These are phyloP conservation scores for Suillus ampliporus DNA, from an alignment of 768 basidiomycete genomes.

Conservation along the genomic window DNA sequence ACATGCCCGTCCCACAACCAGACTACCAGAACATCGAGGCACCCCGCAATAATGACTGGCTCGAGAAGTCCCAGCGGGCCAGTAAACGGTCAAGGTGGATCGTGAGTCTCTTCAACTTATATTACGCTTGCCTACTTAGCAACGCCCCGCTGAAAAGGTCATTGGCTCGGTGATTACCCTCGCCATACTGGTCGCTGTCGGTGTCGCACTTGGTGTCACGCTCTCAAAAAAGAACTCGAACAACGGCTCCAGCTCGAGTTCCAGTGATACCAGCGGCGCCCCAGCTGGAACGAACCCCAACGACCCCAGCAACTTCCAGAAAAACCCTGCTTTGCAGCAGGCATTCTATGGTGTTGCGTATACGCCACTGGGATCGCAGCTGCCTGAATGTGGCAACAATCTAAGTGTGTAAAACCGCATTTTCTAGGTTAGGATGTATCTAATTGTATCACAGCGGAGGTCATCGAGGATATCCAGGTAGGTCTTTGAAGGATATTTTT, in stretches of 20 bases:
- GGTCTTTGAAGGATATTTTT: constrained; percentile 17
- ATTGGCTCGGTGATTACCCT: constrained; percentile 54
- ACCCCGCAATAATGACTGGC: constrained; percentile 45
- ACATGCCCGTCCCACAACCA: constrained; percentile 20
- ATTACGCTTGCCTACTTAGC: constrained; percentile 3
- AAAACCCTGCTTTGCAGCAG: constrained; percentile 69
- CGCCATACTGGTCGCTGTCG: constrained; percentile 58
- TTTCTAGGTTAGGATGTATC: constrained; percentile 7
- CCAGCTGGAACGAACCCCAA: constrained; percentile 48
- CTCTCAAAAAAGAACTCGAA: constrained; percentile 57
- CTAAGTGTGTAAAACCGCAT: constrained; percentile 36
- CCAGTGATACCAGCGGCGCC: constrained; percentile 24
- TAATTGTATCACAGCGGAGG: constrained; percentile 44
- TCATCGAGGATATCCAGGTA: constrained; percentile 78
- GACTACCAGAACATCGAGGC: constrained; percentile 40
- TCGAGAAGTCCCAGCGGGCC: constrained; percentile 40
- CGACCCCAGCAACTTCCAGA: constrained; percentile 81
- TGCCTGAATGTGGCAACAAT: constrained; percentile 69
- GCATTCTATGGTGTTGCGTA: constrained; percentile 90
- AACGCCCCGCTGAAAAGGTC: constrained; percentile 45
- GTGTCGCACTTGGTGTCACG: constrained; percentile 67
- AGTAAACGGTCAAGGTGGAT: constrained; percentile 58
- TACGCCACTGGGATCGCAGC: constrained; percentile 75
- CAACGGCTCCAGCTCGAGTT: constrained; percentile 35
- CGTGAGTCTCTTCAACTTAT: constrained; percentile 44